Conservation (phyloP, 2,329 filamentous ascomycete genomes). For the Claviceps capensis region DNA sequence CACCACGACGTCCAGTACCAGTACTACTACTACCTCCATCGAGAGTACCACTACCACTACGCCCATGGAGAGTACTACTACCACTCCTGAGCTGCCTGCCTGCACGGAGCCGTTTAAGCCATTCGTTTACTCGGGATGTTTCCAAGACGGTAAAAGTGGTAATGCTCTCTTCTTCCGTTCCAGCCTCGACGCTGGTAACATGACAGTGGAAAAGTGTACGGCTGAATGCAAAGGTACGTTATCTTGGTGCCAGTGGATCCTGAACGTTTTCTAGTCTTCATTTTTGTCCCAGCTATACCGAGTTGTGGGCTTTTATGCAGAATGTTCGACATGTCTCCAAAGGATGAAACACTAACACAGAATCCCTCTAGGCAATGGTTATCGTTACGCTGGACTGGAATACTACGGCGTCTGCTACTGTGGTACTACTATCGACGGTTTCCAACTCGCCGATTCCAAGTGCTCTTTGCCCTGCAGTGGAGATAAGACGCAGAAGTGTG, state of each 20-base stretch:
- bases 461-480: conserved; percentile 44
- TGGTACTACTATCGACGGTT: conserved; percentile 36
- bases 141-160: conserved; percentile 22
- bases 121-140: conserved; percentile 35
- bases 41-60: no score
- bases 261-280: neutral
- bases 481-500: conserved; percentile 31
- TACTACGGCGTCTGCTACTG: conserved; percentile 42
- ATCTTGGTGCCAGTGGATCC: neutral
- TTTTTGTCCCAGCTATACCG: neutral
- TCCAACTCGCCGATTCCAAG: conserved; percentile 34
- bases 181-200: conserved; percentile 21
- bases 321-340: neutral
- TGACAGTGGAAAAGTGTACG: conserved; percentile 35
- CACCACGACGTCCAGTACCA: no score
- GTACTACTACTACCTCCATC: no score
- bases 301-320: no score
- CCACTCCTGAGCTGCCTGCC: conserved; percentile 22
- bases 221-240: conserved; percentile 33
- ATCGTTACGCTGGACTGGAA: conserved; percentile 35
- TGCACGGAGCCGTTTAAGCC: conserved; percentile 32
- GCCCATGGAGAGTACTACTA: no score
- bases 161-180: conserved; percentile 29
- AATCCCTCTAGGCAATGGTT: conserved; percentile 27
- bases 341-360: neutral